Percentiles rank a stretch among this genome's conserved stretches.
Evolutionary conservation across 1,284 basidiomycete genomes (phyloP).

Genomic region (Thelephora terrestris): DNA sequence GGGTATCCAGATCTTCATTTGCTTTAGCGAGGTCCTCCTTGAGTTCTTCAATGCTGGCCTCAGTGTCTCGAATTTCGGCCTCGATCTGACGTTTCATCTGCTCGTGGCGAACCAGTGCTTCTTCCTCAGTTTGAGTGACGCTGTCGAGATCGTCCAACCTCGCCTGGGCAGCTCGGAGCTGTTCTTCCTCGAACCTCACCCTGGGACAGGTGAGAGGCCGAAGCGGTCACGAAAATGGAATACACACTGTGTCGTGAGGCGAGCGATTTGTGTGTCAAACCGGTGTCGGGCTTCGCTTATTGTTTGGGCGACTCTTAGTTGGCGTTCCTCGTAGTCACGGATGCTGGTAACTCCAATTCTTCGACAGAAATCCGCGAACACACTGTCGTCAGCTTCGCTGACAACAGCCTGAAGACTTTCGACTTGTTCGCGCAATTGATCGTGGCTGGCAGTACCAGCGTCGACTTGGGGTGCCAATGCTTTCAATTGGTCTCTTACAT

Average conservation of each 20-base stretch:
- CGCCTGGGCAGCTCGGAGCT: conserved; percentile 52
- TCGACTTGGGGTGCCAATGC: conserved; percentile 57
- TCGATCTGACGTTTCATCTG: conserved; percentile 49
- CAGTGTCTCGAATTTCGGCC: conserved; percentile 54
- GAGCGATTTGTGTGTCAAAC: conserved; percentile 82
- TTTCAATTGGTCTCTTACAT: conserved; percentile 62
- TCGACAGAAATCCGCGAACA: conserved; percentile 77
- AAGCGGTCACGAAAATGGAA: background rate
- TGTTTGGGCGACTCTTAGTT: conserved; percentile 79
- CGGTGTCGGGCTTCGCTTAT: conserved; percentile 79
- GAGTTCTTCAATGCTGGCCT: conserved; percentile 48
- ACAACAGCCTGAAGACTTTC: conserved; percentile 49
- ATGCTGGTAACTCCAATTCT: conserved; percentile 79
- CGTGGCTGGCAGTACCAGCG: conserved; percentile 17
- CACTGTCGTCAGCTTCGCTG: conserved; percentile 69
- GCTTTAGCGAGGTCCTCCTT: conserved; percentile 51
- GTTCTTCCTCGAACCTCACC: conserved; percentile 70
- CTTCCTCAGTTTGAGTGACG: conserved; percentile 45
- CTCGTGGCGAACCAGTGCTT: conserved; percentile 47
- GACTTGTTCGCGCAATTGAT: conserved; percentile 45
- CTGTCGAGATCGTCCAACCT: conserved; percentile 51
- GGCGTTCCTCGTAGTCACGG: conserved; percentile 90
- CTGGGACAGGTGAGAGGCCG: conserved; percentile 28
- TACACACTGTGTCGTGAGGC: conserved; percentile 79
- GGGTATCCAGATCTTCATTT: conserved; percentile 60